Base-by-base conservation (phyloP, 139 green algal genomes). In the Chlamydomonas schloesseri region DNA sequence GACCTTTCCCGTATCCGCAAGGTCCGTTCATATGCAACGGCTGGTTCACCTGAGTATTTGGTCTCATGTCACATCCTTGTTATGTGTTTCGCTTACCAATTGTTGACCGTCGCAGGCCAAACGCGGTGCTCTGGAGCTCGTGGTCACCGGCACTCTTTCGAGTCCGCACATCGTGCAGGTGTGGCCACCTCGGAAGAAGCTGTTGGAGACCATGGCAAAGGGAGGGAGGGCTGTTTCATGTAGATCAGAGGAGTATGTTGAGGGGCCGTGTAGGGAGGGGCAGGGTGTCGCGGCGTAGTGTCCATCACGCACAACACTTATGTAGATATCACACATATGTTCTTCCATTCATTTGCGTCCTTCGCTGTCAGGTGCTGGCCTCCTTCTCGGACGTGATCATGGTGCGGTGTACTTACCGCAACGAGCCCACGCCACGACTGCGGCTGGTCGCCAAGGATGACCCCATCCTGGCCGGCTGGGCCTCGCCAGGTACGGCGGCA, bases 141-240 rank as follows among this genome's bases (percentile, higher is more conserved):
- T 81, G 53, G 80, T 85, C 9, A 85, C 73, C 21, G 55, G 46
- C 57, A 72, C 76, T 2, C 71, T 89, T 29, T 75, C 53, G 1
- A 77, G 86, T 58, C 84, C 84, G 1, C 86, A 89, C 77, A 86
- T 89, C 47, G 84, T 89, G 4, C 79, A 85, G 79, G 79, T 85
- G 50, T 3, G 78, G n/a, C n/a, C n/a, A n/a, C n/a, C n/a, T n/a
- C n/a, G n/a, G n/a, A n/a, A n/a, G n/a, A n/a, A n/a, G n/a, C n/a
- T n/a, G n/a, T n/a, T n/a, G n/a, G n/a, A n/a, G n/a, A n/a, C n/a
- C n/a, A n/a, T n/a, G n/a, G n/a, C n/a, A n/a, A n/a, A n/a, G n/a
- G n/a, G n/a, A n/a, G n/a, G n/a, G n/a, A n/a, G n/a, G n/a, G n/a
- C n/a, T n/a, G n/a, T n/a, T n/a, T n/a, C n/a, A n/a, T n/a, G n/a